Evolutionary conservation across 148 eudicot species (phyloP), one percentile per base, ranked within the genome.

Genomic region (Nyssa sinensis): DNA sequence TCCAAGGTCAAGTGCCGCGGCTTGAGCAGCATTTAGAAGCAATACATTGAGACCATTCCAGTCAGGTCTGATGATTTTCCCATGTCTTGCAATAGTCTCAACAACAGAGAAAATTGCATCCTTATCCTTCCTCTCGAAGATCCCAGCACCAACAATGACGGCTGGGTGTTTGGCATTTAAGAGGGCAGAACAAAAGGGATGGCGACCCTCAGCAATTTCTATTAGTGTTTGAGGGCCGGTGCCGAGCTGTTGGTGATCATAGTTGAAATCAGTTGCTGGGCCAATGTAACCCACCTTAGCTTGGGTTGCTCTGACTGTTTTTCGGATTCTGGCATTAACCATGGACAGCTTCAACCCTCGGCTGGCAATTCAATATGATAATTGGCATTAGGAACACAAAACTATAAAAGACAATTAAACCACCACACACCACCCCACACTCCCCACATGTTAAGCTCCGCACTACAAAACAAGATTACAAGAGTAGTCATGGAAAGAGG

Each of bases 331-430:
- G 77, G 99, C 97, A 85, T 95, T 95, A 31, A 95, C 99, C 94
- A 95, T 90, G 35, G 97, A n/a, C 96, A 83, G 97, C 99, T 83
- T 95, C 99, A 27, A 95, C 94, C 66, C 99, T 88, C 74, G 99
- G 99, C 99, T 95, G 94, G 55, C n/a, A n/a, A 85, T 71, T 44
- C 13, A 66, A 70, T 7, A 72, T 31, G 23, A 11, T 2, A 69
- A 37, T 65, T 16, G 27, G 39, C 31, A 70, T 49, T 49, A 47
- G 35, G 29, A 30, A 19, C 24, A 3, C 25, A 55, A 55, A n/a
- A 55, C 59, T n/a, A 21, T 19, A 23, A 2, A 55, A 55, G 24
- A 55, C 59, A 55, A 55, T 55, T 55, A 5, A 5, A n/a, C n/a
- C n/a, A n/a, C n/a, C n/a, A n/a, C n/a, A n/a, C n/a, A n/a, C n/a